Percentiles rank a stretch among this genome's conserved stretches.
phyloP scores from a whole-genome alignment of 179 eudicot species.

The Silene noctiflora region DNA sequence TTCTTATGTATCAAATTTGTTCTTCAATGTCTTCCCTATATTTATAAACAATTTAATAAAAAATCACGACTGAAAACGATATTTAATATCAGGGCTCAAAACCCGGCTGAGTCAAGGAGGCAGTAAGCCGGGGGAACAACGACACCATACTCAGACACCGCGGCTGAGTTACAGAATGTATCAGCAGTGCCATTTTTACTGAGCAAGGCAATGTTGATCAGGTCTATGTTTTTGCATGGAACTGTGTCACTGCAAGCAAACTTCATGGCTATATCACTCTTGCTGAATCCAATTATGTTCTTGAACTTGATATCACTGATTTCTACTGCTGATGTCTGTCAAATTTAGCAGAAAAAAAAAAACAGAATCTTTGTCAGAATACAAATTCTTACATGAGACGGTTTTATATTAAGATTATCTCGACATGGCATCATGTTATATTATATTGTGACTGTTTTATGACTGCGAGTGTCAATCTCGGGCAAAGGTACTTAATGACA shows the following conservation, averaged over 20 bases:
- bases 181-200: slow-evolving; percentile 46
- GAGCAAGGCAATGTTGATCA: slow-evolving; percentile 53
- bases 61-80: not conserved
- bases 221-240: slow-evolving; percentile 62
- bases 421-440: too few relatives aligned
- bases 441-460: too few relatives aligned
- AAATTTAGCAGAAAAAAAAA: slow-evolving; percentile 1
- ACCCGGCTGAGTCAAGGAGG: slow-evolving; percentile 28
- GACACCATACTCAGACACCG: slow-evolving; percentile 41
- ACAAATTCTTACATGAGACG: too few relatives aligned
- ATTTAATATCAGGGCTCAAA: not conserved
- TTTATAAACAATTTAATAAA: not conserved
- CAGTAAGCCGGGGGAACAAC: slow-evolving; percentile 69
- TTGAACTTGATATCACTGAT: slow-evolving; percentile 59
- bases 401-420: too few relatives aligned
- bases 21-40: not conserved
- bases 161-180: slow-evolving; percentile 60
- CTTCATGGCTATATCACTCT: slow-evolving; percentile 54
- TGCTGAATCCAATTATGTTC: slow-evolving; percentile 63
- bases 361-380: not conserved
- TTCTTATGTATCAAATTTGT: not conserved
- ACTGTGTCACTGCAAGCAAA: slow-evolving; percentile 72
- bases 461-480: not conserved
- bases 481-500: not conserved
- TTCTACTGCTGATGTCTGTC: slow-evolving; percentile 64